Base-by-base conservation (phyloP, 2,329 filamentous ascomycete genomes). In the Fusarium bactridioides region DNA sequence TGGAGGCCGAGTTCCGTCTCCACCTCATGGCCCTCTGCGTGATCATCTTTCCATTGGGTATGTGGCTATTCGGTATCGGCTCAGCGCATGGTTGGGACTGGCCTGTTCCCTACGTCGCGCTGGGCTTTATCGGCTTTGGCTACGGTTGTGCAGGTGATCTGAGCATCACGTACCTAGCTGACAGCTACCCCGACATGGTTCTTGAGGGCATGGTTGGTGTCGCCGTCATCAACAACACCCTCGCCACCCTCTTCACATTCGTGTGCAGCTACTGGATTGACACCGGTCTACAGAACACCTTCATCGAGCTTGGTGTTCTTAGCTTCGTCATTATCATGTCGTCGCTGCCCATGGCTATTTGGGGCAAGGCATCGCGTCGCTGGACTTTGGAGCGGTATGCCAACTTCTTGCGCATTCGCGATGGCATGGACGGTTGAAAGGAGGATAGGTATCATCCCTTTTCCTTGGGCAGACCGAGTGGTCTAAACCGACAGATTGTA, bases 151-250 rank as follows among this genome's bases (percentile, higher is more conserved):
- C 86, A 5, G 88, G 88, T 10, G 88, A 89, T 77, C 76, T 90
- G 64, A 83, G 84, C 60, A 84, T 87, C 81, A 85, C 87, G 0
- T 89, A 89, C 66, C 79, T 88, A 9, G 86, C 86, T 72, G 87
- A 89, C 65, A 84, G 84, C 7, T 89, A 89, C 64, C 86, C 86
- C 2, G 86, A 88, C 38, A 88, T 88, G 83, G 84, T 89, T 10
- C 79, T 89, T 6, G 87, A 89, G 72, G 87, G 87, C 33, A 89
- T 89, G 87, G 87, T 88, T 4, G 86, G 87, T 10, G 87, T 89
- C 3, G 83, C 86, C 5, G 85, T 88, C 25, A 87, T 89, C 77
- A 89, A 89, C 78, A 89, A 89, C 76, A 85, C 83, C 5, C 79
- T 89, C 21, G 87, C 85, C 13, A 86, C 85, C 74, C 80, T 88